A percentile compares a stretch with the other conserved stretches of the same genome.
phyloP scores from a whole-genome alignment of 805 yeast species.

The Wickerhamia fluorescens region DNA sequence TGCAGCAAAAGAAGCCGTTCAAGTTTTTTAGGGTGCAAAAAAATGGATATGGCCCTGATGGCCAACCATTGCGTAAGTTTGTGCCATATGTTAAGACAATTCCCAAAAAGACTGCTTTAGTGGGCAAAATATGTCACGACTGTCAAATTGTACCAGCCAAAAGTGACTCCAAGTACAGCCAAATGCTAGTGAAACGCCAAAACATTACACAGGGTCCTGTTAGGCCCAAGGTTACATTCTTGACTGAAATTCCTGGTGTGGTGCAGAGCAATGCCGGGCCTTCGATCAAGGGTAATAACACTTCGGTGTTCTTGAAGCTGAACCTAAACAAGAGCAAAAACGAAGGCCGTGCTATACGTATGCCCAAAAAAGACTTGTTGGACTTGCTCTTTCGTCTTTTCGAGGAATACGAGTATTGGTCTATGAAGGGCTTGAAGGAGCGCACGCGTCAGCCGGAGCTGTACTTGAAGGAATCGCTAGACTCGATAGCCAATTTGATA shows the following conservation, averaged over 20 bases:
- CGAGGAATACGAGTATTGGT: constrained; percentile 96
- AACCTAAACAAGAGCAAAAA: constrained; percentile 37
- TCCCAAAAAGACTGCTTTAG: constrained; percentile 78
- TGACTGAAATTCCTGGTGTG: constrained; percentile 80
- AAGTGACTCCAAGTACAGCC: constrained; percentile 60
- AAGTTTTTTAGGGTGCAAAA: constrained; percentile 26
- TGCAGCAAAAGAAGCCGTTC: constrained; percentile 9
- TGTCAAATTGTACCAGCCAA: constrained; percentile 81
- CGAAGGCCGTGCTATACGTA: constrained; percentile 87
- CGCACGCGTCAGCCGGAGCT: constrained; percentile 94
- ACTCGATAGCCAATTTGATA: constrained; percentile 79
- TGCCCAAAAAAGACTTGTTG: constrained; percentile 87
- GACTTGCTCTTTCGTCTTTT: constrained; percentile 83
- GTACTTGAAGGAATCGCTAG: constrained; percentile 84
- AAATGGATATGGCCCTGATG: constrained; percentile 15
- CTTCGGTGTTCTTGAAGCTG: constrained; percentile 57
- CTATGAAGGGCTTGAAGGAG: constrained; percentile 87
- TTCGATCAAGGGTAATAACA: constrained; percentile 59
- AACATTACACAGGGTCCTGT: constrained; percentile 44
- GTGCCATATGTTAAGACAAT: constrained; percentile 84
- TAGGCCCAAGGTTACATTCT: constrained; percentile 59
- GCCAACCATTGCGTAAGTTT: constrained; percentile 30
- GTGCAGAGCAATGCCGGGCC: constrained; percentile 83
- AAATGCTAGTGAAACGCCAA: constrained; percentile 48
- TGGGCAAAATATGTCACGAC: constrained; percentile 88